Evolutionary conservation across 2,329 filamentous ascomycete species (phyloP).

Genomic region (Fusarium subglutinans): DNA sequence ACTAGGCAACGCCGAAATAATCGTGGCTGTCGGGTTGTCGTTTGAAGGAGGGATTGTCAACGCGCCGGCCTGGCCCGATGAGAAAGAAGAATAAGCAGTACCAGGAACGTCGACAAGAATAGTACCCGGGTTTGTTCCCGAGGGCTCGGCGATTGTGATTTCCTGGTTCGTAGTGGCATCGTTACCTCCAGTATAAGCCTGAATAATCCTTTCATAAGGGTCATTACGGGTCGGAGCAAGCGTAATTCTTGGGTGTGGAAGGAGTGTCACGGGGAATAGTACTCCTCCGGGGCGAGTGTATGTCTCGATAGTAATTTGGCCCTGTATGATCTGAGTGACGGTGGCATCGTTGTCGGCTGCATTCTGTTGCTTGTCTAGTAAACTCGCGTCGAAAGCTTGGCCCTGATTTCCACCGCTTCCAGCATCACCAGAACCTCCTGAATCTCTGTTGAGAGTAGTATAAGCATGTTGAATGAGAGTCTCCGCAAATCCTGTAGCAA

Average conservation of each 20-base stretch:
- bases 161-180: slow-evolving; percentile 24
- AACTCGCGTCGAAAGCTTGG: slow-evolving; percentile 17
- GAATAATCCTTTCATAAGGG: slow-evolving; percentile 29
- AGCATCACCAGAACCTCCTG: slow-evolving; percentile 1
- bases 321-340: slow-evolving; percentile 1
- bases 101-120: slow-evolving; percentile 26
- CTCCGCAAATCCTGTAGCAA: slow-evolving; percentile 20
- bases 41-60: slow-evolving; percentile 27
- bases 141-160: slow-evolving; percentile 29
- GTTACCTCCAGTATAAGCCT: slow-evolving; percentile 27
- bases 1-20: slow-evolving; percentile 27
- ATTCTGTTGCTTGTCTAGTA: slow-evolving; percentile 1
- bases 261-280: slow-evolving; percentile 19
- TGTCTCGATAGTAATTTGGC: slow-evolving; percentile 5
- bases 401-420: slow-evolving; percentile 5
- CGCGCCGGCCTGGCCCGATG: slow-evolving; percentile 23
- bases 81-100: slow-evolving; percentile 25
- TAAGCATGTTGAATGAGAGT: slow-evolving; percentile 21
- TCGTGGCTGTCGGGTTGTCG: slow-evolving; percentile 23
- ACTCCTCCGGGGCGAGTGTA: slow-evolving; percentile 13
- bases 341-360: background rate
- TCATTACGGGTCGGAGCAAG: slow-evolving; percentile 23
- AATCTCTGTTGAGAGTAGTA: slow-evolving; percentile 11
- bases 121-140: slow-evolving; percentile 27
- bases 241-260: slow-evolving; percentile 28